Evolutionary conservation across 2,329 filamentous ascomycete species (phyloP).

Genomic region (Apiospora rasikravindrae): DNA sequence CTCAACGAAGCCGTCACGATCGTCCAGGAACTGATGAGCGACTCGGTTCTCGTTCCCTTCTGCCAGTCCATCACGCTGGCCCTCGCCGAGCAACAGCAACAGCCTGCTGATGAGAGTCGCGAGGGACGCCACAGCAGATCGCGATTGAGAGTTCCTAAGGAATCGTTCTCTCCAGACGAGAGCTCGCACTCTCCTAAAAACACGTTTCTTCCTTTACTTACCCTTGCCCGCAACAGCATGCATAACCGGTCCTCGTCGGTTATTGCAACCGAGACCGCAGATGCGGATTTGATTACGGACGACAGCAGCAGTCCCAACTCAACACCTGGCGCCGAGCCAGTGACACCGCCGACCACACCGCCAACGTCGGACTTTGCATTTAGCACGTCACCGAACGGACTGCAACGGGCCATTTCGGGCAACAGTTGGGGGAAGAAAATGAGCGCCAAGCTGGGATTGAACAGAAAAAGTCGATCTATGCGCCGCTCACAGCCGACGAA

Average conservation of each 20-base stretch:
- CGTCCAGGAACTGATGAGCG: constrained; percentile 96
- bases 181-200: constrained; percentile 50
- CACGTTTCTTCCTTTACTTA: constrained; percentile 49
- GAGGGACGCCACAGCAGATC: constrained; percentile 46
- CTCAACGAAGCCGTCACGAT: constrained; percentile 85
- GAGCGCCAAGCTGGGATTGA: constrained; percentile 64
- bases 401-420: constrained; percentile 60
- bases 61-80: constrained; percentile 67
- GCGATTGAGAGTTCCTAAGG: constrained; percentile 45
- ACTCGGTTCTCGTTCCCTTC: constrained; percentile 92
- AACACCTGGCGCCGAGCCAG: constrained; percentile 61
- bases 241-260: constrained; percentile 49
- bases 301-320: constrained; percentile 69
- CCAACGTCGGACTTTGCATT: constrained; percentile 65
- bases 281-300: constrained; percentile 63
- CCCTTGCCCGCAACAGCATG: constrained; percentile 43
- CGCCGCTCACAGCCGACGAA: constrained; percentile 50
- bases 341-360: constrained; percentile 78
- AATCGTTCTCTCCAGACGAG: constrained; percentile 43
- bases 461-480: constrained; percentile 55
- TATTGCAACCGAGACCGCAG: constrained; percentile 48
- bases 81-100: constrained; percentile 40
- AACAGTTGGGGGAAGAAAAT: constrained; percentile 68
- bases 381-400: constrained; percentile 55
- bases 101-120: constrained; percentile 42